Conservation (phyloP, 2,329 filamentous ascomycete species). For the Fusarium coicis region DNA sequence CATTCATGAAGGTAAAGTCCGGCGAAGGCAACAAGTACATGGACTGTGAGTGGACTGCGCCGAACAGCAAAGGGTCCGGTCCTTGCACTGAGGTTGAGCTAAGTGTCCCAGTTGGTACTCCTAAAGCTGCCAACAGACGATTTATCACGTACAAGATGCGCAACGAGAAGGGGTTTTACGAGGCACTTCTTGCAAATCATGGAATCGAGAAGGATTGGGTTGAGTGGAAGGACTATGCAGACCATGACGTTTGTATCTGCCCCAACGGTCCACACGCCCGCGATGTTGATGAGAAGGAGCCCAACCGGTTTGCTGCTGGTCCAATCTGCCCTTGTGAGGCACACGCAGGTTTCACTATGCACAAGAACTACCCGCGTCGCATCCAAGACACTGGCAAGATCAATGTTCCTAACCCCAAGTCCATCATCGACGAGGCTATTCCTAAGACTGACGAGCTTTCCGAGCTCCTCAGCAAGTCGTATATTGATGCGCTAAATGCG, state of each 20-base stretch:
- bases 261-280: not conserved
- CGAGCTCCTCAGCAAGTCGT: not conserved
- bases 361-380: not conserved
- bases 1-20: not conserved
- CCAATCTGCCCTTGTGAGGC: not conserved
- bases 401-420: not conserved
- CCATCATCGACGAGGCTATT: not conserved
- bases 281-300: not conserved
- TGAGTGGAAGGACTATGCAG: not conserved
- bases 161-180: not conserved
- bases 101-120: rapidly evolving
- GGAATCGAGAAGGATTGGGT: not conserved
- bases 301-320: not conserved
- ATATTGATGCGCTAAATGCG: rapidly evolving
- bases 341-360: not conserved
- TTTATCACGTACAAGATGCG: not conserved
- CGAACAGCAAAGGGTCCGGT: not conserved
- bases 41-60: not conserved
- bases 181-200: not conserved
- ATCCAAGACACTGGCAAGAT: not conserved
- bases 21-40: not conserved
- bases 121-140: not conserved
- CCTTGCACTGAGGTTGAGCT: not conserved
- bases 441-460: not conserved
- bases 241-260: not conserved